Base-by-base conservation (phyloP, 1,284 basidiomycete genomes). In the Leccinum colubrinum region DNA sequence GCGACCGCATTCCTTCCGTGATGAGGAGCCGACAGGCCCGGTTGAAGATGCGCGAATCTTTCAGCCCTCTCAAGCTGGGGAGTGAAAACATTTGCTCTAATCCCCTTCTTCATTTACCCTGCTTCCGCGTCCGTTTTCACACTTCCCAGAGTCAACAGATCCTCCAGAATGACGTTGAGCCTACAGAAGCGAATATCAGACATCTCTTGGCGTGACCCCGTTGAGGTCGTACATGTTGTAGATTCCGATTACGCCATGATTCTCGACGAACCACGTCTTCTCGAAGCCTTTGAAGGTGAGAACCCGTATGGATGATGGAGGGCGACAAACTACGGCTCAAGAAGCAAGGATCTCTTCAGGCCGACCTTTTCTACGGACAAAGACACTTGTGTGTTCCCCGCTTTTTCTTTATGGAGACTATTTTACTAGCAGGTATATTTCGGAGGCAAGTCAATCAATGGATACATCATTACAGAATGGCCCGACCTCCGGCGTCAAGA, bases 231-330 rank as follows among this genome's bases (percentile, higher is more conserved):
- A 59, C 56, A 39, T 55, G 15, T 67, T 27, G 25, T 69, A 3
- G 67, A 69, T 37, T 61, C 68, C n/a, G 59, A 6, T 4, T 37
- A 62, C 11, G 66, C 64, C 14, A 20, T 53, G 6, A 59, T 55
- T 22, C 62, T 71, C 20, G 63, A 72, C 15, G 61, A 65, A 4
- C 67, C 64, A 12, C 63, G 72, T 3, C 61, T 69, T 6, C 11
- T 72, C 2, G 33, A 67, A 6, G 52, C 66, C 20, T 57, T 59
- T 48, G 0, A 30, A 30, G 30, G 30, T 30, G 72, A 15, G 59
- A 67, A 37, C 61, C 63, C 1, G 7, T 53, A 8, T 73, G 73
- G 70, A 60, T 72, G 65, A 64, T 67, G 0, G 69, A 66, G 22
- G 70, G 64, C 5, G 64, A 72, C 50, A 73, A 70, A 37, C 55